These are phyloP conservation scores for Artemisia argyi DNA, from an alignment of 129 eudicot genomes.

Conservation along the genomic window DNA sequence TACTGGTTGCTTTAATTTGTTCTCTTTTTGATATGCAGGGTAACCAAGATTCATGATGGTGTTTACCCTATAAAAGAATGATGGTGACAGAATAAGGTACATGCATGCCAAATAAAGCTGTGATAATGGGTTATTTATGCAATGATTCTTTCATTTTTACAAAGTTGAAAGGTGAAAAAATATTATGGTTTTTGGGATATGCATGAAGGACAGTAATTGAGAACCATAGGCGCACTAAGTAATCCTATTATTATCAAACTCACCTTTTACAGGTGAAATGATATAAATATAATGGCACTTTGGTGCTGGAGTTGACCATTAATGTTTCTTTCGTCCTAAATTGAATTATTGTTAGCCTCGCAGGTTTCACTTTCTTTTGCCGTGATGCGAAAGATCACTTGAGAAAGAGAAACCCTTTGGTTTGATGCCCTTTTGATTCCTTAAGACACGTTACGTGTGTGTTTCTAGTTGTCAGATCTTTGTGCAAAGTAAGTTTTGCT, in stretches of 20 bases:
- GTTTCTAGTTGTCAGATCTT: neutral
- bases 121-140: conserved; percentile 23
- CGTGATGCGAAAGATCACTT: neutral
- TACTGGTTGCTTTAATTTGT: conserved; percentile 10
- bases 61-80: conserved; percentile 8
- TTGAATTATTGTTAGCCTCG: neutral
- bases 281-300: neutral
- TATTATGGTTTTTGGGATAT: neutral
- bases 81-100: conserved; percentile 27
- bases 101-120: conserved; percentile 29
- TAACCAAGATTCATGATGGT: conserved; percentile 17
- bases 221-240: conserved; percentile 3
- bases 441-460: neutral
- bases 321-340: neutral
- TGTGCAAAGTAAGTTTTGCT: neutral
- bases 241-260: conserved; percentile 7
- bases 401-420: conserved; percentile 4
- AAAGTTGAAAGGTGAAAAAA: conserved; percentile 14
- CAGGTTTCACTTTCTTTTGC: conserved; percentile 2
- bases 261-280: conserved; percentile 3
- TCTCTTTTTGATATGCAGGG: neutral
- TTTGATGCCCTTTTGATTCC: no score
- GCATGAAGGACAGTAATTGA: neutral
- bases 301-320: conserved; percentile 4
- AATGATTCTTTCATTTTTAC: conserved; percentile 13